These are phyloP conservation scores for Antitrichia curtipendula DNA, from an alignment of 225 moss, liverwort and hornwort genomes.

Conservation along the genomic window DNA sequence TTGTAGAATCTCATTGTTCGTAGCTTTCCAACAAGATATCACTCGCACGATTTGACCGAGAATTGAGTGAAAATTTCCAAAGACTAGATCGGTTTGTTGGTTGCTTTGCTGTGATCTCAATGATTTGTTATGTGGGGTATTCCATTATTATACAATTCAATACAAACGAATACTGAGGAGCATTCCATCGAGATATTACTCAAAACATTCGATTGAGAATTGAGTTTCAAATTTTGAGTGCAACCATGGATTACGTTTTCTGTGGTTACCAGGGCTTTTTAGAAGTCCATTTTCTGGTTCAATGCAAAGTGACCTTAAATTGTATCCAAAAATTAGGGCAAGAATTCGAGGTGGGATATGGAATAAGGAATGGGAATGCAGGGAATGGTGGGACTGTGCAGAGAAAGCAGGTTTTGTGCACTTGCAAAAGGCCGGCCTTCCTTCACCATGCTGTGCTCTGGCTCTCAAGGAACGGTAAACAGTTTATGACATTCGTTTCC, in stretches of 20 bases:
- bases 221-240: neutral
- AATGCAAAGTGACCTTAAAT: neutral
- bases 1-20: neutral
- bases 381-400: constrained; percentile 38
- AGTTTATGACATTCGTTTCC: neutral
- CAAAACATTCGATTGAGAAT: neutral
- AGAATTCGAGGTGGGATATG: neutral
- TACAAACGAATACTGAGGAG: neutral
- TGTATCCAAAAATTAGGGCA: neutral
- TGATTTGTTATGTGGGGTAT: neutral
- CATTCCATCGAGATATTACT: neutral
- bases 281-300: neutral
- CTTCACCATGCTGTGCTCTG: constrained; percentile 27
- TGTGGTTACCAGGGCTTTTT: neutral
- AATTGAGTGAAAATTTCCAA: neutral
- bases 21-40: neutral
- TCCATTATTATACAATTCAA: too few species aligned
- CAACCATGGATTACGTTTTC: neutral
- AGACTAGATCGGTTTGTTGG: neutral
- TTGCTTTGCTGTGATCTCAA: neutral
- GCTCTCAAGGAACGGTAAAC: constrained; percentile 34
- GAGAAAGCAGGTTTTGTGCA: constrained; percentile 9
- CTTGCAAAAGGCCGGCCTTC: neutral
- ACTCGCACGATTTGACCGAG: neutral
- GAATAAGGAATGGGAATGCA: constrained; percentile 50